A percentile compares a stretch with the other conserved stretches of the same genome.
phyloP scores from a whole-genome alignment of 164 flowering plant species.

The Chimonanthus salicifolius region DNA sequence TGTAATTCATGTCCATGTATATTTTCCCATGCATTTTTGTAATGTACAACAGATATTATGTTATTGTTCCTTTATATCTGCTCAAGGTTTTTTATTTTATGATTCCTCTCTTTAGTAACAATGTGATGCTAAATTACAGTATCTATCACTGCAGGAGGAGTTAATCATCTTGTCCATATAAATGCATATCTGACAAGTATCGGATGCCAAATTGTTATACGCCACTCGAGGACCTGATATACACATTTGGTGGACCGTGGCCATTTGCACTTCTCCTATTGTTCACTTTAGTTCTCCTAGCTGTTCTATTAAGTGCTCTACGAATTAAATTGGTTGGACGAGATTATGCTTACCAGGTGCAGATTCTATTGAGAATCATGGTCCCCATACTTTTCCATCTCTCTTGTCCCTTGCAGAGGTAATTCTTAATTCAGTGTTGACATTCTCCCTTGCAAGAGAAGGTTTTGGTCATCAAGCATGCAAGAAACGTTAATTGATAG shows the following conservation, averaged over 20 bases:
- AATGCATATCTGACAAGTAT: constrained; percentile 76
- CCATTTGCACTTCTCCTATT: constrained; percentile 60
- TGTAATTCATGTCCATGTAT: no score
- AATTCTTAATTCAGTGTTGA: neutral
- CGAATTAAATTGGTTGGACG: constrained; percentile 60
- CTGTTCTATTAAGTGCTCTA: constrained; percentile 51
- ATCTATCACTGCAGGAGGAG: constrained; percentile 61
- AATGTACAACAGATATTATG: neutral
- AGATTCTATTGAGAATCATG: constrained; percentile 42
- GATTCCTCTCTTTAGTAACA: neutral
- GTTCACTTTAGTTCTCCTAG: constrained; percentile 47
- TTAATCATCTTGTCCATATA: constrained; percentile 62
- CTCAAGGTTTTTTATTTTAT: neutral
- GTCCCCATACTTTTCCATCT: constrained; percentile 53
- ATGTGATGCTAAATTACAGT: neutral
- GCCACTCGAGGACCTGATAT: constrained; percentile 82
- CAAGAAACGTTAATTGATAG: no score
- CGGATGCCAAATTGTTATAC: constrained; percentile 85
- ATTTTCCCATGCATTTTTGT: neutral
- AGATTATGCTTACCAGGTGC: constrained; percentile 31
- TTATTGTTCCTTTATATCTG: neutral
- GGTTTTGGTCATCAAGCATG: no score
- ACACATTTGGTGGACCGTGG: constrained; percentile 89
- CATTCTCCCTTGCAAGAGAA: no score
- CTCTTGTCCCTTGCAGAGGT: constrained; percentile 95